Conservation (phyloP, 192 early-diverging fungal species). For the Mortierella alpina region DNA sequence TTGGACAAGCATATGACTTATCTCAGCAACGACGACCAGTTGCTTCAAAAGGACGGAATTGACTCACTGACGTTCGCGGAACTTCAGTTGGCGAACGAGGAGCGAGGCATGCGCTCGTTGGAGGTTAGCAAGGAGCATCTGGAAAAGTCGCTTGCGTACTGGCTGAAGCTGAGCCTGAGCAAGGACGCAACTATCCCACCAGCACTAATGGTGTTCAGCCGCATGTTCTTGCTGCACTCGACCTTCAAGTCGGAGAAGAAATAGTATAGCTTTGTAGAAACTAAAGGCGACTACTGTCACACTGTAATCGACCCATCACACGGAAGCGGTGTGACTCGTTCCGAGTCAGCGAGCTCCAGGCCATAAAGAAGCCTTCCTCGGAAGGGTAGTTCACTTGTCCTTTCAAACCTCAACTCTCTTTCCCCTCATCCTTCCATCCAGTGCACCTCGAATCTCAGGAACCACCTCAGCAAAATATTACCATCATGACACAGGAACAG, state of each 20-base stretch:
- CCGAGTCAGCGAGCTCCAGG: too few species aligned
- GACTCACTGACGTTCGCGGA: slow-evolving; percentile 53
- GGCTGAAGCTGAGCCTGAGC: slow-evolving; percentile 54
- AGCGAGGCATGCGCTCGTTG: slow-evolving; percentile 66
- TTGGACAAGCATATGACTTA: slow-evolving; percentile 57
- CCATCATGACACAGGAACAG: slow-evolving; percentile 26
- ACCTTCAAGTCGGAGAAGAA: slow-evolving; percentile 55
- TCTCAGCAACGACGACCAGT: slow-evolving; percentile 56
- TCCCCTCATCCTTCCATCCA: neutral
- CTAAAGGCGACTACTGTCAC: too few species aligned
- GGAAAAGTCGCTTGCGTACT: slow-evolving; percentile 57
- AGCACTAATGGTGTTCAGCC: slow-evolving; percentile 61
- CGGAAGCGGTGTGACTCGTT: too few species aligned
- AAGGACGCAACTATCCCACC: slow-evolving; percentile 47
- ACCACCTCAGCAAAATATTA: neutral
- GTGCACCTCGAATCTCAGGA: neutral
- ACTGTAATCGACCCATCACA: neutral
- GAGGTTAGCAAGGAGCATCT: slow-evolving; percentile 53
- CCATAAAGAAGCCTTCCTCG: too few species aligned
- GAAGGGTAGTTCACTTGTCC: neutral
- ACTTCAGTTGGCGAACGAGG: slow-evolving; percentile 59
- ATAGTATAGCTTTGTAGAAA: neutral
- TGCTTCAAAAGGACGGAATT: slow-evolving; percentile 57
- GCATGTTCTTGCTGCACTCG: slow-evolving; percentile 65
- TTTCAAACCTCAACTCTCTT: neutral